A percentile compares a stretch with the other conserved stretches of the same genome.
These are phyloP conservation scores for Oryza glaberrima DNA, from an alignment of 176 grass and related monocot genomes.

Conservation along the genomic window DNA sequence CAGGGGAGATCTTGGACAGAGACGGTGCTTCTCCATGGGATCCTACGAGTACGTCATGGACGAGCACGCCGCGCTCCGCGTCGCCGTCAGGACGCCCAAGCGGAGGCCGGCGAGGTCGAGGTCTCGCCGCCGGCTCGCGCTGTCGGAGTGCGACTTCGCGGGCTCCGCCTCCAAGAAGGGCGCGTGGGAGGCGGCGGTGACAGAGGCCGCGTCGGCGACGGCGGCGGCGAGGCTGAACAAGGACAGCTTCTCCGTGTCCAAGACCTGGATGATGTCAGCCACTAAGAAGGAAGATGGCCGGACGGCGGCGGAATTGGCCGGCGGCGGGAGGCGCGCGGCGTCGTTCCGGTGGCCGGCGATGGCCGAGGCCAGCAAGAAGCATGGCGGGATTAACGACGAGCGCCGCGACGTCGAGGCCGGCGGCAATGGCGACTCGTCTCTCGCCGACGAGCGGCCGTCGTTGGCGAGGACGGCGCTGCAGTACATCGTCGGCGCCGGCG, in stretches of 20 bases:
- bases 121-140: slow-evolving; percentile 51
- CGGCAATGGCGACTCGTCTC: slow-evolving; percentile 20
- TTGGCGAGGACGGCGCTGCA: slow-evolving; percentile 54
- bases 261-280: slow-evolving; percentile 60
- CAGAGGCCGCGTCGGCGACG: neutral
- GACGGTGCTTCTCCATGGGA: slow-evolving; percentile 93
- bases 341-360: slow-evolving; percentile 74
- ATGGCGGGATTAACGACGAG: neutral
- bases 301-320: neutral
- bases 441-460: slow-evolving; percentile 49
- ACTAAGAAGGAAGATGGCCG: slow-evolving; percentile 25
- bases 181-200: slow-evolving; percentile 55
- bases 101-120: slow-evolving; percentile 44
- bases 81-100: slow-evolving; percentile 71
- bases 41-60: slow-evolving; percentile 92
- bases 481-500: slow-evolving; percentile 56
- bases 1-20: slow-evolving; percentile 46
- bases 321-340: slow-evolving; percentile 41
- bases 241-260: slow-evolving; percentile 82
- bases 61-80: slow-evolving; percentile 57
- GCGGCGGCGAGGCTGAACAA: slow-evolving; percentile 37
- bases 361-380: slow-evolving; percentile 30
- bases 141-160: slow-evolving; percentile 80
- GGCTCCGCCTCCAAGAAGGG: slow-evolving; percentile 56
- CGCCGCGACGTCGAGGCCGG: slow-evolving; percentile 52